Evolutionary conservation across 1,284 basidiomycete genomes (phyloP).

Genomic region (Ustilago lituana): DNA sequence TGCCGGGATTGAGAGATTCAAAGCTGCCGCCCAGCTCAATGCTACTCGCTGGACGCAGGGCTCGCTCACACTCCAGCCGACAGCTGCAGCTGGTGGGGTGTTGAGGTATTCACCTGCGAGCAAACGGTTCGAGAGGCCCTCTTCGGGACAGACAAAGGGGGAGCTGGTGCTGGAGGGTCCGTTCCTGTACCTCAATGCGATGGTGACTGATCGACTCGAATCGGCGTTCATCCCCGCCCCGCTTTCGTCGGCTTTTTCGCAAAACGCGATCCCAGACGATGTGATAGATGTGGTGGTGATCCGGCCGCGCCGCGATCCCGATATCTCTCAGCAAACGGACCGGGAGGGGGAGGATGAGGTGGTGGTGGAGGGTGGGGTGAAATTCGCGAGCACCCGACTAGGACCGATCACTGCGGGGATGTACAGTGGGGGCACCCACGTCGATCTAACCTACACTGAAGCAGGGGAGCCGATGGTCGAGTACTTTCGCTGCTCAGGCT

Average conservation of each 20-base stretch:
- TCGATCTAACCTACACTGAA: conserved; percentile 39
- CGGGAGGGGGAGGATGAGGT: too few species aligned
- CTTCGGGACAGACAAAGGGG: too few species aligned
- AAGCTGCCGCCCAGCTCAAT: conserved; percentile 82
- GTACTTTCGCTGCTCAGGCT: conserved; percentile 80
- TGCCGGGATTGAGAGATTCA: conserved; percentile 84
- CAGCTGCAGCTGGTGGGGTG: conserved; percentile 61
- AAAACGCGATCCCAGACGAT: conserved; percentile 6
- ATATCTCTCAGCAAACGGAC: too few species aligned
- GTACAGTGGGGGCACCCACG: conserved; percentile 58
- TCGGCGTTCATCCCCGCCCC: conserved; percentile 80
- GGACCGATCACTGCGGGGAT: conserved; percentile 47
- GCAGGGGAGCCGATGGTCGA: conserved; percentile 76
- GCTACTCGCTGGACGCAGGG: conserved; percentile 78
- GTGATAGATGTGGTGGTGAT: conserved; percentile 83
- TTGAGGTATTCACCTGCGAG: conserved; percentile 74
- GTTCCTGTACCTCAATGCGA: conserved; percentile 82
- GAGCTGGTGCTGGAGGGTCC: conserved; percentile 72
- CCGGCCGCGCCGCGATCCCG: conserved; percentile 79
- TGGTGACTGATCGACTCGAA: conserved; percentile 85
- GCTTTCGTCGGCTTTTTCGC: conserved; percentile 64
- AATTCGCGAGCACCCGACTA: conserved; percentile 38
- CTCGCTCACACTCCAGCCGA: conserved; percentile 70
- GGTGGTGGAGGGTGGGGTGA: neutral
- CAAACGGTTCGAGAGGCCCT: conserved; percentile 72